Evolutionary conservation across 495 filamentous ascomycete species (phyloP), one percentile per base, ranked within the genome.

Genomic region (Neurospora sp.): DNA sequence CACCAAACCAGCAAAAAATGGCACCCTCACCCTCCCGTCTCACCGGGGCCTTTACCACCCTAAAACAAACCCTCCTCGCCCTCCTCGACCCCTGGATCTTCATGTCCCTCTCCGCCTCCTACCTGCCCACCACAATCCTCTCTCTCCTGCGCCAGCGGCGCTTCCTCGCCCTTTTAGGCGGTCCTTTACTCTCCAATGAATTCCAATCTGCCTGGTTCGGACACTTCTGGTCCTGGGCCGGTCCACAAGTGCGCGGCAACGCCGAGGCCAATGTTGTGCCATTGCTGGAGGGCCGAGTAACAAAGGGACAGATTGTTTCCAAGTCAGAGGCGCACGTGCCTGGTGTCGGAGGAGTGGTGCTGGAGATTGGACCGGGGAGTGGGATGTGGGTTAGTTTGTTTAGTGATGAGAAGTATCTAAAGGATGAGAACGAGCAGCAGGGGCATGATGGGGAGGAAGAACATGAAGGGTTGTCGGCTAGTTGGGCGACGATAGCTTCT

Each of bases 301-400:
- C 53, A 4, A 40, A 37, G 6, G 84, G 83, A 38, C 3, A 5
- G 35, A 71, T 79, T 12, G 71, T 76, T 4, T 35, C 74, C 0
- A 8, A 45, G 1, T 9, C 22, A 3, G 20, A 18, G 18, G 75
- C 72, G 12, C 76, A 68, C 45, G 74, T 69, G 31, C 81, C 76
- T 4, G 75, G 76, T 10, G 72, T 86, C 2, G 72, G 68, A 1
- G 85, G 84, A 10, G 76, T 74, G 5, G 80, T 86, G 3, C 53
- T 86, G 39, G 85, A 88, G 73, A 78, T 88, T 68, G 86, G 86
- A 14, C 81, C 86, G 4, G 86, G 85, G 12, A 78, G 75, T 3
- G 86, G 86, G 7, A 78, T 85, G 70, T 87, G 84, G 85, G 78
- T 83, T 3, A 74, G 78, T 37, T 42, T 84, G 27, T 85, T 83